A percentile compares a stretch with the other conserved stretches of the same genome.
Evolutionary conservation across 179 eudicot genomes (phyloP).

Genomic region (Corrigiola litoralis): DNA sequence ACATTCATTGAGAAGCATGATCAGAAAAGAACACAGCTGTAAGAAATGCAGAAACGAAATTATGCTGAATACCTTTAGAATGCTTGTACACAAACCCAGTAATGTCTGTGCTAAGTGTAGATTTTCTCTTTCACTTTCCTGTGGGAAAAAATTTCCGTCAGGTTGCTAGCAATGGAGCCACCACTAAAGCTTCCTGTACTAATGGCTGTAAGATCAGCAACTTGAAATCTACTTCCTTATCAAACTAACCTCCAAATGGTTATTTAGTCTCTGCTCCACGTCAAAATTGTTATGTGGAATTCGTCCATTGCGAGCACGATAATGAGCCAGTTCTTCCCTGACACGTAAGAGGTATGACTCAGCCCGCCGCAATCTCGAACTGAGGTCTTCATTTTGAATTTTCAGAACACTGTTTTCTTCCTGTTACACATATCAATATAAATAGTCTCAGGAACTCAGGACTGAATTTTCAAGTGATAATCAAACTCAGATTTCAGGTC

Average conservation of each 20-base stretch:
- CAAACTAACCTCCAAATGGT: constrained; percentile 54
- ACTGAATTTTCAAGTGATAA: not conserved
- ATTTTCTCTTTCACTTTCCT: constrained; percentile 77
- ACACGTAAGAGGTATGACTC: constrained; percentile 44
- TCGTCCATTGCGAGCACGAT: constrained; percentile 46
- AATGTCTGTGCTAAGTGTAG: constrained; percentile 63
- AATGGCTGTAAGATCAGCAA: too few relatives aligned
- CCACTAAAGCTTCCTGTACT: too few relatives aligned
- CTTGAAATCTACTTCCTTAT: too few relatives aligned
- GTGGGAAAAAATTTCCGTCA: constrained; percentile 6
- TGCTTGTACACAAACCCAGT: constrained; percentile 63
- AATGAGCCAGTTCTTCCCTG: constrained; percentile 54
- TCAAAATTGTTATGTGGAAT: constrained; percentile 43
- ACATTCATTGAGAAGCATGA: not conserved
- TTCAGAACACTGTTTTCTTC: constrained; percentile 80
- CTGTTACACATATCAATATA: constrained; percentile 40
- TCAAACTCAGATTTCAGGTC: not conserved
- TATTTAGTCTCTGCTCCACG: constrained; percentile 46
- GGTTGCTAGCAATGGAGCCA: not conserved
- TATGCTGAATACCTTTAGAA: constrained; percentile 50
- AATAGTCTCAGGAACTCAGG: not conserved
- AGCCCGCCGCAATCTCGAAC: constrained; percentile 45
- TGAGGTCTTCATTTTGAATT: constrained; percentile 70
- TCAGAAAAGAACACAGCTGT: not conserved
- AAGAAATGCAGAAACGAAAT: not conserved